A percentile compares a stretch with the other conserved stretches of the same genome.
These are phyloP conservation scores for Anastatica hierochuntica DNA, from an alignment of 345 rosid species.

Conservation along the genomic window DNA sequence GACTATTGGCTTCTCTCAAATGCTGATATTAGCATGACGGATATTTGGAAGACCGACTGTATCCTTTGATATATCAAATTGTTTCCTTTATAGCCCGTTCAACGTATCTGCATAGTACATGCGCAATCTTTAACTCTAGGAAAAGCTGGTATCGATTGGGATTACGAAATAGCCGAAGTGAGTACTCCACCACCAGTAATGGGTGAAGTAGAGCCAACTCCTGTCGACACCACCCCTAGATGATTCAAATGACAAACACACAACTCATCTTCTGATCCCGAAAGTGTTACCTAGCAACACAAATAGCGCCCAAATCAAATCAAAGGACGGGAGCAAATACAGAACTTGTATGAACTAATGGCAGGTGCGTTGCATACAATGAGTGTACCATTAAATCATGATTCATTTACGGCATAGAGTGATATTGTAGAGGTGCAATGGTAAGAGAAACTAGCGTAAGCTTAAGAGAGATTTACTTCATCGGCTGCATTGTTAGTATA, in stretches of 20 bases:
- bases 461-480: slow-evolving; percentile 3
- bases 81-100: not conserved
- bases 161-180: slow-evolving; percentile 50
- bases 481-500: slow-evolving; percentile 20
- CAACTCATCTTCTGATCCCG: too few relatives aligned
- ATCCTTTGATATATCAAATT: slow-evolving; percentile 24
- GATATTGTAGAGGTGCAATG: slow-evolving; percentile 8
- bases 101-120: not conserved
- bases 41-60: slow-evolving; percentile 88
- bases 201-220: slow-evolving; percentile 31
- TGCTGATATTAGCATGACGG: slow-evolving; percentile 77
- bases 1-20: slow-evolving; percentile 93
- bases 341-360: slow-evolving; percentile 14
- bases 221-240: slow-evolving; percentile 30
- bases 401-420: not conserved
- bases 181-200: slow-evolving; percentile 40
- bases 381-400: slow-evolving; percentile 24
- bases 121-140: not conserved
- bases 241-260: slow-evolving; percentile 16
- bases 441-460: slow-evolving; percentile 9
- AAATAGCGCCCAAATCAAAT: not conserved
- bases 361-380: slow-evolving; percentile 24
- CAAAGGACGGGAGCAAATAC: slow-evolving; percentile 12
- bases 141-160: slow-evolving; percentile 20
- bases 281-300: too few relatives aligned